Evolutionary conservation across 805 yeast species (phyloP).

Genomic region (Schizosaccharomyces osmophilus): DNA sequence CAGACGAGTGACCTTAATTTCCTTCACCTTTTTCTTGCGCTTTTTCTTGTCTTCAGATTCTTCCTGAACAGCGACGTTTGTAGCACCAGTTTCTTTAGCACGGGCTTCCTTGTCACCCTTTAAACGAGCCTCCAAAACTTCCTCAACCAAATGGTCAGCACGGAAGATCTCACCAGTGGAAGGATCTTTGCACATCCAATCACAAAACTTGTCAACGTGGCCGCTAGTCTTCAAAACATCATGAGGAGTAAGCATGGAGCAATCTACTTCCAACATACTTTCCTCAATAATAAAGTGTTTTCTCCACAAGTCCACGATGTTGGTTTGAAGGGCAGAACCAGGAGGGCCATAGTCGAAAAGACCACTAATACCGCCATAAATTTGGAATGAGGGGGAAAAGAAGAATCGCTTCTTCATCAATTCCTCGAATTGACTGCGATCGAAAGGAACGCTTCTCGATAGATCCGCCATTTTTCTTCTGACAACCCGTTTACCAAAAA

Average conservation of each 20-base stretch:
- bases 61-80: conserved; percentile 10
- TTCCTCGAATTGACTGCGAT: conserved; percentile 72
- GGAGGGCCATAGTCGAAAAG: conserved; percentile 98
- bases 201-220: conserved; percentile 95
- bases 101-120: conserved; percentile 95
- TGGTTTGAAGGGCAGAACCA: conserved; percentile 95
- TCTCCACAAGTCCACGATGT: conserved; percentile 85
- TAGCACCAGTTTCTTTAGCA: conserved; percentile 29
- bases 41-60: conserved; percentile 69
- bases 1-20: conserved; percentile 58
- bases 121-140: conserved; percentile 82
- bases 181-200: conserved; percentile 94
- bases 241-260: conserved; percentile 91
- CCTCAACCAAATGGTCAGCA: conserved; percentile 95
- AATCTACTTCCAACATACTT: conserved; percentile 96
- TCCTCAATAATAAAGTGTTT: conserved; percentile 92
- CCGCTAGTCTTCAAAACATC: conserved; percentile 97
- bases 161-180: conserved; percentile 95
- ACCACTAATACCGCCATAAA: conserved; percentile 96
- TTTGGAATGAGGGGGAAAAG: conserved; percentile 90
- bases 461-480: background rate
- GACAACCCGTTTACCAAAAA: background rate
- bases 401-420: conserved; percentile 87
- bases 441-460: conserved; percentile 21
- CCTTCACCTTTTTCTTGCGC: conserved; percentile 89